phyloP scores from a whole-genome alignment of 495 filamentous ascomycete species.

The Aspergillus ellipticus region DNA sequence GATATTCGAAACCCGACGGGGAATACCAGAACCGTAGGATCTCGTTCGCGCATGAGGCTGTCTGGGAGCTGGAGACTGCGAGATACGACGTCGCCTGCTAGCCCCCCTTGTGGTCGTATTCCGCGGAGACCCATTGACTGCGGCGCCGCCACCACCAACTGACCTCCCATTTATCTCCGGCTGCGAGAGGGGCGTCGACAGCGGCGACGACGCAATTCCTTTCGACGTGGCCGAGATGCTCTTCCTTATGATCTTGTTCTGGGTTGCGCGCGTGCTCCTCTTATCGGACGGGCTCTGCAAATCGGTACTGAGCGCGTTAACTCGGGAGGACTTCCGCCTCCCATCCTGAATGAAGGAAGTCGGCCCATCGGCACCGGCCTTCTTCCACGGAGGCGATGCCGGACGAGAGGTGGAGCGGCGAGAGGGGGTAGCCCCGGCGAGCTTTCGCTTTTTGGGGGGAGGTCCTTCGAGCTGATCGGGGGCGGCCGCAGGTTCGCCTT shows the following conservation, averaged over 20 bases:
- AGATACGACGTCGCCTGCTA: conserved; percentile 22
- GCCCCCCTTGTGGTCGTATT: conserved; percentile 22
- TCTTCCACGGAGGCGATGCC: conserved; percentile 91
- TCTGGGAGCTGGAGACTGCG: conserved; percentile 32
- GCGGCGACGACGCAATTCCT: conserved; percentile 31
- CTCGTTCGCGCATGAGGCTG: conserved; percentile 28
- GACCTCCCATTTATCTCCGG: conserved; percentile 31
- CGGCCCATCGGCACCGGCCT: conserved; percentile 77
- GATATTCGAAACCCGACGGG: conserved; percentile 18
- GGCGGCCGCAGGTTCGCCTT: conserved; percentile 24
- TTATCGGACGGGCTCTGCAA: conserved; percentile 64
- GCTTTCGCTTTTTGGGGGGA: conserved; percentile 71
- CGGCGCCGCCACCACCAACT: conserved; percentile 28
- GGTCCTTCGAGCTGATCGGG: conserved; percentile 44
- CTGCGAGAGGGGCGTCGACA: conserved; percentile 32
- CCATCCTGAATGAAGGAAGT: conserved; percentile 80
- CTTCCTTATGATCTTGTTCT: conserved; percentile 27
- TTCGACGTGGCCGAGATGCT: conserved; percentile 21
- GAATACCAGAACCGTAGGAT: conserved; percentile 30
- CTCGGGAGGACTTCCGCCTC: conserved; percentile 78
- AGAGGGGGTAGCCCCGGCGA: conserved; percentile 47
- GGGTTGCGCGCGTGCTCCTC: conserved; percentile 49
- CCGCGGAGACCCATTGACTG: conserved; percentile 33
- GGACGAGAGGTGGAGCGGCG: conserved; percentile 48
- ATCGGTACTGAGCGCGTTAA: conserved; percentile 69